Conservation (phyloP, 2,329 filamentous ascomycete species). For the Emmonsiellopsis sp. region DNA sequence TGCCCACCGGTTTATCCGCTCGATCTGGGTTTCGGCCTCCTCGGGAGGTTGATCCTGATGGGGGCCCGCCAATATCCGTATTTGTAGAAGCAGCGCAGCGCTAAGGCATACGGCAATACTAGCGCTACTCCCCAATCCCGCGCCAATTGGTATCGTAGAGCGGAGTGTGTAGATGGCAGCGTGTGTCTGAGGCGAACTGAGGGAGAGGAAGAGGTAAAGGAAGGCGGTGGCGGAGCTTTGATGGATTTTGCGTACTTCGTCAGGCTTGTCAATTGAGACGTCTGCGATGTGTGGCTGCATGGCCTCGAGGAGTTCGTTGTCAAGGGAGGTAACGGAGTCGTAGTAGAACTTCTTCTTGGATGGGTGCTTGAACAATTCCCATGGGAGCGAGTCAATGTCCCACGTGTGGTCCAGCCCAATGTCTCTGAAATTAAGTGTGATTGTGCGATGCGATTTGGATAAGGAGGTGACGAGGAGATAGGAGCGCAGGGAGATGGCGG, state of each 20-base stretch:
- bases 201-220: constrained; percentile 75
- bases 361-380: constrained; percentile 69
- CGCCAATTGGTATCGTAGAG: constrained; percentile 78
- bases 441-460: constrained; percentile 81
- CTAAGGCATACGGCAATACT: constrained; percentile 76
- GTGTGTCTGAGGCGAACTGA: constrained; percentile 64
- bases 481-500: constrained; percentile 86
- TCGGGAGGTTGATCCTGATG: constrained; percentile 83
- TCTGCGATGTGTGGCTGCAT: constrained; percentile 68
- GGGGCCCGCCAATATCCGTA: constrained; percentile 78
- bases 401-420: constrained; percentile 84
- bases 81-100: constrained; percentile 69
- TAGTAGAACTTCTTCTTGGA: constrained; percentile 94
- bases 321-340: constrained; percentile 73
- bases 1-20: constrained; percentile 95
- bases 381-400: constrained; percentile 88
- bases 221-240: constrained; percentile 72
- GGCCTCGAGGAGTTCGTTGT: constrained; percentile 69
- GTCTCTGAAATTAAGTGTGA: constrained; percentile 84
- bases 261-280: constrained; percentile 58
- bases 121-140: constrained; percentile 78
- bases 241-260: constrained; percentile 74
- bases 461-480: constrained; percentile 93
- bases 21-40: constrained; percentile 82
- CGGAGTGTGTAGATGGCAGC: constrained; percentile 74